Evolutionary conservation across 1,139 yeast genomes (phyloP).

Genomic region (Yamadazyma conglobata): DNA sequence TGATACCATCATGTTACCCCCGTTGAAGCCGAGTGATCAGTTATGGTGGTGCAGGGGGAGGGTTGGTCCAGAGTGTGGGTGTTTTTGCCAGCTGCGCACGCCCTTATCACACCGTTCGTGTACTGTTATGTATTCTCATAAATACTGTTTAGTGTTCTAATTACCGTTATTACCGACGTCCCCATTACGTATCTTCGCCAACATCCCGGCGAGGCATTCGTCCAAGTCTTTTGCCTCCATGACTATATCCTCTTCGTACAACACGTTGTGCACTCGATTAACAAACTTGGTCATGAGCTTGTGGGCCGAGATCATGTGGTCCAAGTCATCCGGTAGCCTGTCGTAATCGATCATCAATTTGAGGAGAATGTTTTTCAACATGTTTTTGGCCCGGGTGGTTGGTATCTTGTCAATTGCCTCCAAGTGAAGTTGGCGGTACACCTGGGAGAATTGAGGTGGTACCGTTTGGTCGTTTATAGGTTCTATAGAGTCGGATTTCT

Average conservation of each 20-base stretch:
- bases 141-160: too few relatives aligned
- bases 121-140: too few relatives aligned
- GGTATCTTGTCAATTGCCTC: slow-evolving; percentile 25
- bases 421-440: slow-evolving; percentile 27
- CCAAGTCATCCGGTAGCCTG: slow-evolving; percentile 23
- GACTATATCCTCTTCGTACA: slow-evolving; percentile 15
- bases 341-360: slow-evolving; percentile 28
- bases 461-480: slow-evolving; percentile 9
- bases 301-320: slow-evolving; percentile 25
- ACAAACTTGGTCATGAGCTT: slow-evolving; percentile 23
- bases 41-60: too few relatives aligned
- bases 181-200: neutral
- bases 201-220: slow-evolving; percentile 3
- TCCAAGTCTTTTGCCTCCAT: slow-evolving; percentile 2
- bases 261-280: slow-evolving; percentile 23
- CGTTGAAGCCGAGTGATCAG: too few relatives aligned
- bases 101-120: too few relatives aligned
- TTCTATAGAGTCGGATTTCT: neutral
- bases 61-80: too few relatives aligned
- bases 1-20: too few relatives aligned
- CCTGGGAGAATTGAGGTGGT: slow-evolving; percentile 20
- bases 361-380: slow-evolving; percentile 32
- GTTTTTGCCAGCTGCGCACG: too few relatives aligned
- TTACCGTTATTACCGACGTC: neutral
- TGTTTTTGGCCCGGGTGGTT: slow-evolving; percentile 24